Base-by-base conservation (phyloP, 2,329 filamentous ascomycete species). In the Aureobasidium pullulans region DNA sequence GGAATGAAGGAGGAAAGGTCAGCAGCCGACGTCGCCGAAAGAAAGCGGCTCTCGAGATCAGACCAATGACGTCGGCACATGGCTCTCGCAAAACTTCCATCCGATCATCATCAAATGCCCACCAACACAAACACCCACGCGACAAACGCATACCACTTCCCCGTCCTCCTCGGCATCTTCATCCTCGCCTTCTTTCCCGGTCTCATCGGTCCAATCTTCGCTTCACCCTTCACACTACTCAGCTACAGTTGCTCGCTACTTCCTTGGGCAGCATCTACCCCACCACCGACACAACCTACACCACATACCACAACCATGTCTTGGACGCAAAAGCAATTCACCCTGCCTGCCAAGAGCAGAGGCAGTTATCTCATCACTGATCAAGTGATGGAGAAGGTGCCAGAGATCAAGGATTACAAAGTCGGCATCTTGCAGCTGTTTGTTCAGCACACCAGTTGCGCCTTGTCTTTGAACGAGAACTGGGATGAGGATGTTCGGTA, bases 361-460 rank as follows among this genome's bases (percentile, higher is more conserved):
- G 94, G 94, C 71, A 90, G 85, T 57, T 96, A 96, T 77, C 88
- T 97, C 61, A 82, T 97, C 68, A 96, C 93, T 53, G 84, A 92
- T 71, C 79, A 86, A 56, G 82, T 97, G 59, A 66, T 84, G 29
- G 77, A 79, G 52, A 78, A 85, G 61, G 76, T 97, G 0, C 92
- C 93, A 4, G 91, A 96, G 75, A 82, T 97, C 64, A 79, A 80
- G 61, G 73, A 83, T 65, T 96, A 96, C 82, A 93, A 93, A 72
- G 84, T 94, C 66, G 91, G 91, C 46, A 76, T 96, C 62, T 77
- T 97, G 63, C 86, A 96, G 72, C 81, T 99, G 48, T 99, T 97
- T 73, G 81, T 97, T 58, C 93, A 99, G 76, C 94, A 99, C 76
- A 99, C 94, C 5, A 90, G 85, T 69, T 96, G 91, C 75, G 94